phyloP scores from a whole-genome alignment of 257 asterid species.

The Solanum peruvianum region DNA sequence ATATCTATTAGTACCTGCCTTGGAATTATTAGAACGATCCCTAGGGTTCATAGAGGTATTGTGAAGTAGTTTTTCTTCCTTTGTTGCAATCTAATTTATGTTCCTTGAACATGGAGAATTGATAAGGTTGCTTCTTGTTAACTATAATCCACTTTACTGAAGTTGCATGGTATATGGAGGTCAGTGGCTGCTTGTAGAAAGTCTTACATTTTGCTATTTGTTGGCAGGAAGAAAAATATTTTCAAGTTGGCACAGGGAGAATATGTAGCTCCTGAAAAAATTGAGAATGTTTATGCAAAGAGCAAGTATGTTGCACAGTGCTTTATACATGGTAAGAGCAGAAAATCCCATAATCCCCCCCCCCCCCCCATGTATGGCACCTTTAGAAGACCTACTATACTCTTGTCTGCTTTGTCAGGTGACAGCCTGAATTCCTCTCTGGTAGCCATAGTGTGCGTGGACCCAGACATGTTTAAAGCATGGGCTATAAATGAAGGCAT shows the following conservation, averaged over 20 bases:
- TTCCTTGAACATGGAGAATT: background rate
- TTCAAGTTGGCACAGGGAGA: slow-evolving; percentile 95
- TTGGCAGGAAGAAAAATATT: slow-evolving; percentile 82
- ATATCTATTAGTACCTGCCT: background rate
- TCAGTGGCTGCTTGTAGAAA: background rate
- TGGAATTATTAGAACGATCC: background rate
- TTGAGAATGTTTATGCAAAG: slow-evolving; percentile 84
- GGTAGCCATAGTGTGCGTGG: slow-evolving; percentile 52
- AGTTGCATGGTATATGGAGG: background rate
- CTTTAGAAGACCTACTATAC: background rate
- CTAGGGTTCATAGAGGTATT: background rate
- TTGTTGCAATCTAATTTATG: background rate
- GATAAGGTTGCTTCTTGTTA: background rate
- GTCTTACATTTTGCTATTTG: background rate
- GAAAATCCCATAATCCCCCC: background rate
- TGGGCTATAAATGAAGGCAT: slow-evolving; percentile 60
- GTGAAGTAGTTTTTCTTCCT: background rate
- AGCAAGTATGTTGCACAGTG: slow-evolving; percentile 85
- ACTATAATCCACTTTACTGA: background rate
- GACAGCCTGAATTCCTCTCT: slow-evolving; percentile 56
- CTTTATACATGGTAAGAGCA: slow-evolving; percentile 63
- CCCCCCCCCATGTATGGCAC: background rate
- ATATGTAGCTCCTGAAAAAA: slow-evolving; percentile 92
- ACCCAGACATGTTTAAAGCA: slow-evolving; percentile 45
- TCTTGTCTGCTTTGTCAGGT: slow-evolving; percentile 21